Conservation (phyloP, 805 yeast species). For the Ogataea neopini region DNA sequence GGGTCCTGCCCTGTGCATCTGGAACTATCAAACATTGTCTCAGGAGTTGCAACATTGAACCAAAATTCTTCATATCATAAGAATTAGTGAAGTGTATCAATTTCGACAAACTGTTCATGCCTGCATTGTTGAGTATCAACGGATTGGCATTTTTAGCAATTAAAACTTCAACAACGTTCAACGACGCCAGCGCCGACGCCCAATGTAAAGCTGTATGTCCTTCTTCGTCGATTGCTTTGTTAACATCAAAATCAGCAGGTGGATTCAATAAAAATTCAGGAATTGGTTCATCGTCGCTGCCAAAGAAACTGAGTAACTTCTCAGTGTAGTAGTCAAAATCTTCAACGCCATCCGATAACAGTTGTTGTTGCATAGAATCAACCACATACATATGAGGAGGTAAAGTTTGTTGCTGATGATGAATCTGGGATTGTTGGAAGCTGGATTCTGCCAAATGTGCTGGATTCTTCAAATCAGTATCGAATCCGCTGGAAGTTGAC, state of each 20-base stretch:
- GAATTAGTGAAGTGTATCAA: constrained; percentile 72
- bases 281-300: constrained; percentile 44
- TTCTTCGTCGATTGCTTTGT: constrained; percentile 72
- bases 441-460: constrained; percentile 17
- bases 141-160: constrained; percentile 64
- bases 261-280: constrained; percentile 49
- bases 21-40: constrained; percentile 70
- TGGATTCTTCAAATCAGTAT: constrained; percentile 18
- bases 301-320: constrained; percentile 50
- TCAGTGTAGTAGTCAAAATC: constrained; percentile 44
- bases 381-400: constrained; percentile 14
- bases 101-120: constrained; percentile 71
- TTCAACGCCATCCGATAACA: constrained; percentile 10
- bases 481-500: constrained; percentile 28
- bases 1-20: constrained; percentile 70
- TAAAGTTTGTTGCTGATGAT: background rate
- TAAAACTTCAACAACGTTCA: constrained; percentile 57
- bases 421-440: constrained; percentile 13
- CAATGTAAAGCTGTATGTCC: constrained; percentile 83
- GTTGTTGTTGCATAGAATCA: constrained; percentile 11
- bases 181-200: constrained; percentile 80
- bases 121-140: constrained; percentile 49
- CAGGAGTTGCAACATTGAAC: constrained; percentile 56
- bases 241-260: constrained; percentile 63
- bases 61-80: constrained; percentile 60